Conservation (phyloP, 495 filamentous ascomycete genomes). For the Coniosporium apollinis region DNA sequence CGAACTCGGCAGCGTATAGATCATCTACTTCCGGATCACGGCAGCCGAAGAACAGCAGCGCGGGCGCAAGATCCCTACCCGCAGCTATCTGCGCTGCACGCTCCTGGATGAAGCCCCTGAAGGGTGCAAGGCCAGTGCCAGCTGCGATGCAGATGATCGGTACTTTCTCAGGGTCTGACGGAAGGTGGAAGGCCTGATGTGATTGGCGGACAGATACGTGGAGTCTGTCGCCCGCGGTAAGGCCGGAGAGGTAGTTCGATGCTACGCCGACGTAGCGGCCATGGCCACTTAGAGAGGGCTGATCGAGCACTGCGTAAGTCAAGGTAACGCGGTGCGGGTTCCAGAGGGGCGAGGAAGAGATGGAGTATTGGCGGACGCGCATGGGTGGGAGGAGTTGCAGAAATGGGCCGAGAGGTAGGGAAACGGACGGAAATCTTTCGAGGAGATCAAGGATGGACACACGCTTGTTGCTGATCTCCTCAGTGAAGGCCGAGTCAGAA, state of each 20-base stretch:
- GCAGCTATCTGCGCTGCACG: constrained; percentile 10
- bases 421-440: constrained; percentile 36
- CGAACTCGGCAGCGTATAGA: constrained; percentile 13
- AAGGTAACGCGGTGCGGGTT: constrained; percentile 42
- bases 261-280: constrained; percentile 19
- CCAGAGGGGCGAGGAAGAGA: constrained; percentile 56
- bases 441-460: constrained; percentile 50
- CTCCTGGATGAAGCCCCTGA: constrained; percentile 22
- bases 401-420: constrained; percentile 43
- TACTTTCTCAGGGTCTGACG: constrained; percentile 36
- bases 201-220: constrained; percentile 41
- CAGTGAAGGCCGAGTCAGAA: constrained; percentile 32
- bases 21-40: constrained; percentile 10
- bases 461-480: constrained; percentile 38
- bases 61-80: constrained; percentile 14
- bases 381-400: constrained; percentile 56
- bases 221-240: constrained; percentile 41
- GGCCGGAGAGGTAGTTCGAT: constrained; percentile 17
- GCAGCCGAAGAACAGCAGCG: constrained; percentile 20
- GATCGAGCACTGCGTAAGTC: constrained; percentile 48
- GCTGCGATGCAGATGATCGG: constrained; percentile 33
- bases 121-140: constrained; percentile 19
- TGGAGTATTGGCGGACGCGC: constrained; percentile 61
- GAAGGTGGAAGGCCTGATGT: constrained; percentile 50
- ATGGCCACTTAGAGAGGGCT: constrained; percentile 34